These are phyloP conservation scores for Verticillium isaacii DNA, from an alignment of 2,329 filamentous ascomycete species.

Conservation along the genomic window DNA sequence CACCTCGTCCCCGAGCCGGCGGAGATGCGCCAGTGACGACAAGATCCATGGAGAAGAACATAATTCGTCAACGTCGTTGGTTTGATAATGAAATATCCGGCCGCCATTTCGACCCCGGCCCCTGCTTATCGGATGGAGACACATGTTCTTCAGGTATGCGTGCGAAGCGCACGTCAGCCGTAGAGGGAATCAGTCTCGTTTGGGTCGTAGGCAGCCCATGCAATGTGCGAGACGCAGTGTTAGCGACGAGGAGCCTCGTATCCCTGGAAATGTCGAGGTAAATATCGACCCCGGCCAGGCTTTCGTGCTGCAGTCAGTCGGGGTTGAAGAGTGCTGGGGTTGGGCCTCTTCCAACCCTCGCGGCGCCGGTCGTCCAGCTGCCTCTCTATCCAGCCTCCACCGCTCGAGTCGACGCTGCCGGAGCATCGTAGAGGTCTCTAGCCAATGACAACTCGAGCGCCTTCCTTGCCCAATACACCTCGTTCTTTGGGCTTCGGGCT, in stretches of 20 bases:
- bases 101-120: background rate
- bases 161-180: background rate
- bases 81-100: background rate
- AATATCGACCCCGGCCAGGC: background rate
- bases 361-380: background rate
- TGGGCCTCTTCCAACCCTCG: background rate
- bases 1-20: background rate
- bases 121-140: background rate
- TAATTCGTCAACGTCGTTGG: background rate
- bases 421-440: conserved; percentile 24
- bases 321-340: background rate
- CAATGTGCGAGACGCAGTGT: background rate
- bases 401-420: background rate
- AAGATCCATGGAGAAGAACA: background rate
- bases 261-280: background rate
- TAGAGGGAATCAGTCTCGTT: background rate
- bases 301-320: background rate
- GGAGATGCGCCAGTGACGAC: background rate
- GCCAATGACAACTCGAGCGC: conserved; percentile 76
- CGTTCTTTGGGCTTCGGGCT: conserved; percentile 93
- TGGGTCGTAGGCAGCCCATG: background rate
- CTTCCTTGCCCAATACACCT: conserved; percentile 91
- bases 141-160: background rate
- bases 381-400: background rate
- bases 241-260: background rate